Evolutionary conservation across 225 moss, liverwort and hornwort genomes (phyloP).

Genomic region (Marchantia paleacea): DNA sequence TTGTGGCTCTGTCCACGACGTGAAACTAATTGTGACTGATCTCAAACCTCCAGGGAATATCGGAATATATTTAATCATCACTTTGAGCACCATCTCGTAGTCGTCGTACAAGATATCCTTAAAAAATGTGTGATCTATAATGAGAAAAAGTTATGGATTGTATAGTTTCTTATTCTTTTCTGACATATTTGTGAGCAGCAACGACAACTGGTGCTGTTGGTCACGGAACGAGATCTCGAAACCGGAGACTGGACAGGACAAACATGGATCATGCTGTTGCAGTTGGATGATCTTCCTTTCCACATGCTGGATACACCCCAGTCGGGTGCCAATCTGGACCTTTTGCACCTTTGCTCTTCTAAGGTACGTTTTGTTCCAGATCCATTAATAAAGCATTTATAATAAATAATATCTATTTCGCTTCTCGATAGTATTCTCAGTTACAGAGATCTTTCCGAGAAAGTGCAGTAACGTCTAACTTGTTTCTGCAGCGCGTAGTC

Average conservation of each 20-base stretch:
- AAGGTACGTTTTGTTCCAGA: not conserved
- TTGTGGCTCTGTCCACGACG: constrained; percentile 9
- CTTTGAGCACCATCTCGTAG: not conserved
- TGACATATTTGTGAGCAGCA: constrained; percentile 41
- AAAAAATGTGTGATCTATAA: too few relatives aligned
- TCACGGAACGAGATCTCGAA: constrained; percentile 55
- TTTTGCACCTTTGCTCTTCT: constrained; percentile 56
- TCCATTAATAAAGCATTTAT: not conserved
- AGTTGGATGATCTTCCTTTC: constrained; percentile 70
- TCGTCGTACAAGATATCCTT: not conserved
- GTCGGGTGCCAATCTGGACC: constrained; percentile 44
- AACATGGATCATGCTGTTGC: constrained; percentile 81
- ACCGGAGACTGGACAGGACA: constrained; percentile 50
- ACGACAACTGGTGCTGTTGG: constrained; percentile 68
- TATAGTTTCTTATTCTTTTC: not conserved
- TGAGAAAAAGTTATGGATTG: too few relatives aligned
- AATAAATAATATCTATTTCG: too few relatives aligned
- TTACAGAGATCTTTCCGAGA: too few relatives aligned
- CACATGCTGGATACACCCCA: constrained; percentile 39
- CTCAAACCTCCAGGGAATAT: too few relatives aligned
- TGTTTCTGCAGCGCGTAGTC: too few relatives aligned
- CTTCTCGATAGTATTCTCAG: too few relatives aligned
- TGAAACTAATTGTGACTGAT: not conserved
- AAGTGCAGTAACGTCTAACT: too few relatives aligned
- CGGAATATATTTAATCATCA: too few relatives aligned